These are phyloP conservation scores for Colletotrichum gigasporum DNA, from an alignment of 2,329 filamentous ascomycete species.

Conservation along the genomic window DNA sequence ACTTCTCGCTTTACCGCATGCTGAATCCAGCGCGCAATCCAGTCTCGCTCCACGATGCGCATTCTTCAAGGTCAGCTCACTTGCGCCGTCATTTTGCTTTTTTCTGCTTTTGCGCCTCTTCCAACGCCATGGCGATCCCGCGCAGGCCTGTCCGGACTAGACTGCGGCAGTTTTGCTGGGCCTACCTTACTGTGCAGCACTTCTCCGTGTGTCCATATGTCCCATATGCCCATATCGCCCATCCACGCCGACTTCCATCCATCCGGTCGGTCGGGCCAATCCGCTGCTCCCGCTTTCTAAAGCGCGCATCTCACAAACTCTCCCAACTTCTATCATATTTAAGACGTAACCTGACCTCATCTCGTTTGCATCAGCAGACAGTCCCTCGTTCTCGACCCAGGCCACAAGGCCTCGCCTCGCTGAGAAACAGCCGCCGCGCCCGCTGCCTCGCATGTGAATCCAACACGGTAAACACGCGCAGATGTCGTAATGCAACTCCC, in stretches of 20 bases:
- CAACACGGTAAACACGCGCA: not conserved
- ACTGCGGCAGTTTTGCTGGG: not conserved
- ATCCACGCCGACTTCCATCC: conserved; percentile 24
- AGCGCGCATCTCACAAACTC: not conserved
- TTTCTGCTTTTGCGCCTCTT: conserved; percentile 5
- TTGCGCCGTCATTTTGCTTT: not conserved
- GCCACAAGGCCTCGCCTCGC: no score
- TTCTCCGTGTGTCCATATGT: conserved; percentile 7
- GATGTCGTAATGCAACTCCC: conserved; percentile 21
- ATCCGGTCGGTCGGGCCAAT: conserved; percentile 20
- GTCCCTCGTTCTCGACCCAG: not conserved
- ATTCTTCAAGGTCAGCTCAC: conserved; percentile 25
- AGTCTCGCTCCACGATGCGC: not conserved
- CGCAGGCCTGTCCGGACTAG: no score
- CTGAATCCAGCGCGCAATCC: not conserved
- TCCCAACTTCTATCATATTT: conserved; percentile 7
- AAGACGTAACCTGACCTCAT: conserved; percentile 27
- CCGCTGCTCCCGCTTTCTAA: not conserved
- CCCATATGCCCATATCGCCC: conserved; percentile 19
- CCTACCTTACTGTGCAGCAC: not conserved
- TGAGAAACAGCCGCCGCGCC: conserved; percentile 3
- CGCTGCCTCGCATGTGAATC: conserved; percentile 22
- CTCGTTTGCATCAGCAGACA: conserved; percentile 23
- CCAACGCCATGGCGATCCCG: not conserved
- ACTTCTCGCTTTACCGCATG: not conserved